These are phyloP conservation scores for Saksenaea oblongispora DNA, from an alignment of 371 early-diverging fungal genomes.

Conservation along the genomic window DNA sequence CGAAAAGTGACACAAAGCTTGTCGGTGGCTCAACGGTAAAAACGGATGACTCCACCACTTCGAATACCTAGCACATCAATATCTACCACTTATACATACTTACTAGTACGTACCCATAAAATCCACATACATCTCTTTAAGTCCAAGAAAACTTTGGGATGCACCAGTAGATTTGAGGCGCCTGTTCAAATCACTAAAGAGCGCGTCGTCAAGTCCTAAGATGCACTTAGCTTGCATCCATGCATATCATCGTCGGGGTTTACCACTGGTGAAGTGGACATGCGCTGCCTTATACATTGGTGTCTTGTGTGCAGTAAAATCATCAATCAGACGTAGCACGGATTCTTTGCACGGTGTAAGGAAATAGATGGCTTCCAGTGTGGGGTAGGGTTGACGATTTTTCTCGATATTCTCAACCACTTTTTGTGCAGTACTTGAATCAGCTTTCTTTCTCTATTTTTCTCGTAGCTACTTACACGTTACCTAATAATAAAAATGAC, in stretches of 20 bases:
- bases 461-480: slow-evolving; percentile 22
- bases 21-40: slow-evolving; percentile 76
- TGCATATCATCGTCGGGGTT: slow-evolving; percentile 59
- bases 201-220: slow-evolving; percentile 70
- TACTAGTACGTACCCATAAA: slow-evolving; percentile 46
- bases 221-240: slow-evolving; percentile 1
- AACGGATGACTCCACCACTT: slow-evolving; percentile 78
- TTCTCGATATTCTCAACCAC: slow-evolving; percentile 80
- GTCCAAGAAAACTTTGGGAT: slow-evolving; percentile 59
- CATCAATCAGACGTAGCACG: slow-evolving; percentile 79
- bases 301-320: slow-evolving; percentile 60
- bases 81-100: background rate
- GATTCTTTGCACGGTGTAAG: slow-evolving; percentile 83
- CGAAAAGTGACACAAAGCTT: slow-evolving; percentile 68
- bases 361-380: slow-evolving; percentile 91
- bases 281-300: slow-evolving; percentile 81
- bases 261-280: slow-evolving; percentile 81
- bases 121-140: slow-evolving; percentile 82
- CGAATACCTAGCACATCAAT: background rate
- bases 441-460: slow-evolving; percentile 14
- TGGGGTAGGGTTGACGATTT: slow-evolving; percentile 81
- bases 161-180: slow-evolving; percentile 60
- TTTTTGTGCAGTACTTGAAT: background rate
- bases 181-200: slow-evolving; percentile 56
- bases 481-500: slow-evolving; percentile 21